Evolutionary conservation across 129 eudicot genomes (phyloP), one percentile per base, ranked within the genome.

Genomic region (Rutidosis leptorrhynchoides): DNA sequence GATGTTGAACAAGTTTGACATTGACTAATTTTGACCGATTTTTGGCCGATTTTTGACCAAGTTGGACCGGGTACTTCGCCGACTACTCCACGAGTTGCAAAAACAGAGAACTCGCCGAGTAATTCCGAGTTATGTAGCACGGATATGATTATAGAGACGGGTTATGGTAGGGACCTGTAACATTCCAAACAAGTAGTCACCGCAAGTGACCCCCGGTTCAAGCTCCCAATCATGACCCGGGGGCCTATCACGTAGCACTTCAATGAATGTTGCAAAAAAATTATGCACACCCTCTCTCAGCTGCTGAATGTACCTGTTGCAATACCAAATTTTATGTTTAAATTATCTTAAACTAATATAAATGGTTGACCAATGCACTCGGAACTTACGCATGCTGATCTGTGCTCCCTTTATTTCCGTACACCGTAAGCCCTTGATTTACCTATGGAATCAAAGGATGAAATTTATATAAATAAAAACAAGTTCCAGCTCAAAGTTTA

Each of bases 211-310:
- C 4, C 99, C 99, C 33, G 95, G 95, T 70, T 94, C 99, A 73
- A 94, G 99, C 82, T 94, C 99, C 97, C 99, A 94, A 80, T 94
- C 99, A 58, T 89, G 97, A 79, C 99, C 99, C 60, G 97, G 99
- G 29, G 98, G 96, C 73, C 97, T 82, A 68, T 94, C 99, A 48
- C 93, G 97, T 65, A 94, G 78, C 8, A 94, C 99, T 83, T 94
- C 99, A 46, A 89, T 94, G 58, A 94, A 94, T 28, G 97, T 94
- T 58, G 80, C 99, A 73, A 94, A 94, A 77, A 94, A 94, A 77
- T 94, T 94, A 83, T 89, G 97, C 49, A 94, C 97, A 54, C 99
- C 99, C 2, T 94, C 99, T 75, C 99, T 81, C 25, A 94, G 86
- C 80, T 94, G 99, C 82, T 94, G 99, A 79, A 94, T 94, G 77